Evolutionary conservation across 164 flowering plant genomes (phyloP).

Genomic region (Amborella trichopoda): DNA sequence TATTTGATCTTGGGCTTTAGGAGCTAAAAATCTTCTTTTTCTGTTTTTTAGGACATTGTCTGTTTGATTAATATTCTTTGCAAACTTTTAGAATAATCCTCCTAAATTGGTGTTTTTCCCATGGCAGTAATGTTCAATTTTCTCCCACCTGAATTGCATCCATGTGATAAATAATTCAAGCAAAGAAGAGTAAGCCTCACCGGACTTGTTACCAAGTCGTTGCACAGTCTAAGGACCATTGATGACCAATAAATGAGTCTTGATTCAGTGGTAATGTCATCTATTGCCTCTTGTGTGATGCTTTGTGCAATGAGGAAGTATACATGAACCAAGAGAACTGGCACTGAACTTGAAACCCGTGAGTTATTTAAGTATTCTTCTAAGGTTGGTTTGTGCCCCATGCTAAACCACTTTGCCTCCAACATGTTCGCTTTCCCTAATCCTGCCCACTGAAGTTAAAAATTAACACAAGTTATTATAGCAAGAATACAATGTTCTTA

Average conservation of each 20-base stretch:
- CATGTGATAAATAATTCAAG: background rate
- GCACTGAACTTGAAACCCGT: conserved; percentile 24
- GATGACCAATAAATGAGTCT: background rate
- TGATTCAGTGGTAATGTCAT: background rate
- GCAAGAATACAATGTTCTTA: background rate
- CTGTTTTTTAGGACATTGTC: too few species aligned
- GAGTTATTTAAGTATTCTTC: conserved; percentile 32
- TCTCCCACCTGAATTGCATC: too few species aligned
- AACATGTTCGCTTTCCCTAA: conserved; percentile 23
- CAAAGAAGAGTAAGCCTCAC: background rate
- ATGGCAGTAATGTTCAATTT: too few species aligned
- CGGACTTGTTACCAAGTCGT: conserved; percentile 1
- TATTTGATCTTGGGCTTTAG: too few species aligned
- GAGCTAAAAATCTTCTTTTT: too few species aligned
- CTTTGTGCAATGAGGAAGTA: conserved; percentile 3
- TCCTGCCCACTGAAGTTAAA: conserved; percentile 24
- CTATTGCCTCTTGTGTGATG: conserved; percentile 3
- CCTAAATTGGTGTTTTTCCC: too few species aligned
- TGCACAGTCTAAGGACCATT: background rate
- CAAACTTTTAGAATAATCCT: too few species aligned
- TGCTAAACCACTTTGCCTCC: conserved; percentile 38
- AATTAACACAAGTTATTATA: background rate
- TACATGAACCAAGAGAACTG: conserved; percentile 14
- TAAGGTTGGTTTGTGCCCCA: conserved; percentile 22
- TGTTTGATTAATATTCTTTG: too few species aligned